Evolutionary conservation across 2,329 filamentous ascomycete species (phyloP), one percentile per base, ranked within the genome.

Genomic region (Fusarium nodosum): DNA sequence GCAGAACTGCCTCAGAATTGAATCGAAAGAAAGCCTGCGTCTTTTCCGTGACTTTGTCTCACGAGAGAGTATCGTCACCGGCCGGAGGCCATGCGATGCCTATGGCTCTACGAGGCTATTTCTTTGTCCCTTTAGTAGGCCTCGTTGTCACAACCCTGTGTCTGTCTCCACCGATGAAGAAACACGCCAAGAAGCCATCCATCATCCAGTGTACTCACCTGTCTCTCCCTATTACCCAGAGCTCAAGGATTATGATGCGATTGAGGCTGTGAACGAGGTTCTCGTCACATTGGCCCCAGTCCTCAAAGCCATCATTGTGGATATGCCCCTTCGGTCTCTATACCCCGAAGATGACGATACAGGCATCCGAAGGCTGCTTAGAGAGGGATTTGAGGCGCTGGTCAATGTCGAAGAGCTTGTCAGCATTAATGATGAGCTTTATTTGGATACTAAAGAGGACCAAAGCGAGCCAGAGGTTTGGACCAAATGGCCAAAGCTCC

Each of bases 371-470:
- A 46, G 50, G 2, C 13, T 66, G 2, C 54, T 75, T 1, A 66
- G 72, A 20, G 39, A 50, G 0, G 74, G 57, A 0, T 75, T 76
- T 2, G 60, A 71, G 20, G 57, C 71, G 1, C 42, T 76, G 1
- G 55, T 61, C 4, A 68, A 75, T 5, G 1, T 76, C 2, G 72
- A 75, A 52, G 74, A 75, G 12, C 57, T 75, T 8, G 55, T 70
- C 24, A 74, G 72, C 24, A 39, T 75, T 8, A 53, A 59, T 6
- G 74, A 75, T 20, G 61, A 73, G 22, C 51, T 75, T 2, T 66
- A 26, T 30, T 34, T 75, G 3, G 42, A 20, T 1, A 63, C 57
- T 2, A 12, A 18, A 4, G 12, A 22, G 7, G 2, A 15, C 13
- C 2, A 1, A 2, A 11, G 10, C 18, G 64, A 73, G 20, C 62